phyloP scores from a whole-genome alignment of 2,329 filamentous ascomycete species.

The Aspergillus ruber region DNA sequence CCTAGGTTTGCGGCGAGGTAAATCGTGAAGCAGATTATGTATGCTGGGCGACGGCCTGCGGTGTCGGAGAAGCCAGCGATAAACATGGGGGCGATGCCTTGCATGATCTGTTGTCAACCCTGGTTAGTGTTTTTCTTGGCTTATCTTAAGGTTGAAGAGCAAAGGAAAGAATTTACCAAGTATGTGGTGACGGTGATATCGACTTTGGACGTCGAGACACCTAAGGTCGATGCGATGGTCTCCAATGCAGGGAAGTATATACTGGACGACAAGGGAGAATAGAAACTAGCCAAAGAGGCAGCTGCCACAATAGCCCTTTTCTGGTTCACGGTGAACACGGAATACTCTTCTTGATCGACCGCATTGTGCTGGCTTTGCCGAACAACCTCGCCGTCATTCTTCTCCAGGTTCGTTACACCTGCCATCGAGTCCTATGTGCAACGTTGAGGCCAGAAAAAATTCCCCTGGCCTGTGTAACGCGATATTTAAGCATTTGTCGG shows the following conservation, averaged over 20 bases:
- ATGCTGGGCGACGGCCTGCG: conserved; percentile 46
- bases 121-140: background rate
- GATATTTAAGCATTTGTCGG: no score
- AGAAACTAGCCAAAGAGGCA: conserved; percentile 22
- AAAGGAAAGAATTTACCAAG: conserved; percentile 26
- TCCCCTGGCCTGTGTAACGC: no score
- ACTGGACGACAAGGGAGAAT: conserved; percentile 28
- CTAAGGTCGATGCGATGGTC: conserved; percentile 31
- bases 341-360: conserved; percentile 35
- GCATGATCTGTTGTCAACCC: conserved; percentile 13
- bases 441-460: no score
- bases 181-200: conserved; percentile 49
- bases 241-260: conserved; percentile 34
- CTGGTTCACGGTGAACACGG: conserved; percentile 18
- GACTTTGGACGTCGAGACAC: conserved; percentile 37
- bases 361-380: no score
- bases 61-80: conserved; percentile 48
- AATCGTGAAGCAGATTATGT: conserved; percentile 48
- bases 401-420: no score
- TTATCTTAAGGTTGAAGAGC: background rate
- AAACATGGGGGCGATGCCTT: conserved; percentile 40
- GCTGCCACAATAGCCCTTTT: conserved; percentile 16
- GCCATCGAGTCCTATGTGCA: no score
- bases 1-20: conserved; percentile 38
- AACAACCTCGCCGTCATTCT: no score